phyloP scores from a whole-genome alignment of 441 rosid genomes.

The Biscutella laevigata region DNA sequence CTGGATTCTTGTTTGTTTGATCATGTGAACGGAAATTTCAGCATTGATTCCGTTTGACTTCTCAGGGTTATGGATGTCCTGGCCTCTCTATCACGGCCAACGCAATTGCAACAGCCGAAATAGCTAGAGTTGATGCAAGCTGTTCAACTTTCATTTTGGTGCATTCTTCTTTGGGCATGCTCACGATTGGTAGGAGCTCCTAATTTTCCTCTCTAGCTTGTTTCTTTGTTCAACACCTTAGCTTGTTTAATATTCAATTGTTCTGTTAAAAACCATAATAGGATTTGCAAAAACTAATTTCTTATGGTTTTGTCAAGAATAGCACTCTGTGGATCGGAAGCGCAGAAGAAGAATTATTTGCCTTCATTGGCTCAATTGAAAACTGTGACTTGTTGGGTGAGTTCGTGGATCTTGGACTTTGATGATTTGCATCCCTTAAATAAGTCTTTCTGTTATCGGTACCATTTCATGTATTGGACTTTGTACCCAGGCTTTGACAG shows the following conservation, averaged over 20 bases:
- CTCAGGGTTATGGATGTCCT: constrained; percentile 91
- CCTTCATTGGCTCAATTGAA: constrained; percentile 70
- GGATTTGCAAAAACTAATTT: constrained; percentile 4
- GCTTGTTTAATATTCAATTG: neutral
- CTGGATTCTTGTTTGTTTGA: neutral
- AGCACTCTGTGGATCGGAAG: constrained; percentile 89
- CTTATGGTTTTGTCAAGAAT: constrained; percentile 31
- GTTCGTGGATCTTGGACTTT: constrained; percentile 19
- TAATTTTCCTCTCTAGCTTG: neutral
- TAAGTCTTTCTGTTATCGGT: neutral
- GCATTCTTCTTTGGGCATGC: constrained; percentile 87
- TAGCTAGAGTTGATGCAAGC: constrained; percentile 98
- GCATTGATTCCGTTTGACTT: constrained; percentile 19
- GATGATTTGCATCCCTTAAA: constrained; percentile 1
- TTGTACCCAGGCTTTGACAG: constrained; percentile 70
- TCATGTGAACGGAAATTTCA: constrained; percentile 1
- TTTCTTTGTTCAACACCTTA: no score
- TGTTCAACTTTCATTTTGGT: constrained; percentile 77
- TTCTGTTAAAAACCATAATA: neutral
- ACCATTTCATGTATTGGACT: constrained; percentile 3
- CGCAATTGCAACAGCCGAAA: constrained; percentile 61
- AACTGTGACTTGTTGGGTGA: constrained; percentile 78
- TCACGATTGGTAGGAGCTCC: constrained; percentile 62
- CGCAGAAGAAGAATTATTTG: constrained; percentile 69
- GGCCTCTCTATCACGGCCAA: constrained; percentile 68